phyloP scores from a whole-genome alignment of 2,329 filamentous ascomycete genomes.

The Fonsecaea nubica region DNA sequence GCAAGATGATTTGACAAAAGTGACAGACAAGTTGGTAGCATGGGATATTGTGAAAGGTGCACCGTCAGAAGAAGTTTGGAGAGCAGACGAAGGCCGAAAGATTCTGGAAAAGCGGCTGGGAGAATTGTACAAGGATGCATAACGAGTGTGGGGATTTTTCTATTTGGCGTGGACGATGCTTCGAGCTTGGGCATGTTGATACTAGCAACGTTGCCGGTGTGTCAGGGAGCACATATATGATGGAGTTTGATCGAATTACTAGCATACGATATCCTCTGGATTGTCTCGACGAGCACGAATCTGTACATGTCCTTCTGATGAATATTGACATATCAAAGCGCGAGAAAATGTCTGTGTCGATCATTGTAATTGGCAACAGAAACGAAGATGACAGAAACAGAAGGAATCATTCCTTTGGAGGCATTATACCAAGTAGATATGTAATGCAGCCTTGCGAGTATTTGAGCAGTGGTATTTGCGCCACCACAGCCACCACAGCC shows the following conservation, averaged over 20 bases:
- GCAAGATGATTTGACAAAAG: slow-evolving; percentile 79
- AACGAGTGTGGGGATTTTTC: not conserved
- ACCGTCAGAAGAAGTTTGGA: slow-evolving; percentile 82
- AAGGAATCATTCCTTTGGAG: not conserved
- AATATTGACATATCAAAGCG: not conserved
- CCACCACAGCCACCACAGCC: not conserved
- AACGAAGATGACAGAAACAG: not conserved
- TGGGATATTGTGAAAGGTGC: slow-evolving; percentile 90
- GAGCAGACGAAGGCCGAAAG: slow-evolving; percentile 71
- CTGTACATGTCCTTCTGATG: not conserved
- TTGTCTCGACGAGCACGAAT: not conserved
- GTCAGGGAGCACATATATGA: not conserved
- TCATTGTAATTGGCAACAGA: not conserved
- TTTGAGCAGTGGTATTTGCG: not conserved
- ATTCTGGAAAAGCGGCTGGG: slow-evolving; percentile 79
- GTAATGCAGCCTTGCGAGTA: too few species aligned
- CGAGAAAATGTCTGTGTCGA: not conserved
- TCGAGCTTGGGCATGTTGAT: not conserved
- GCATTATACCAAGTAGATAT: too few species aligned
- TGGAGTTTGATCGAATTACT: not conserved
- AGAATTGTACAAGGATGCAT: slow-evolving; percentile 62
- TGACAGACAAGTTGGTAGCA: slow-evolving; percentile 77
- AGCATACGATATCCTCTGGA: not conserved
- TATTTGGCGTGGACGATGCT: not conserved
- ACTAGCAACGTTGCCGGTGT: not conserved